These are phyloP conservation scores for Fusarium robinianum DNA, from an alignment of 2,329 filamentous ascomycete genomes.

Conservation along the genomic window DNA sequence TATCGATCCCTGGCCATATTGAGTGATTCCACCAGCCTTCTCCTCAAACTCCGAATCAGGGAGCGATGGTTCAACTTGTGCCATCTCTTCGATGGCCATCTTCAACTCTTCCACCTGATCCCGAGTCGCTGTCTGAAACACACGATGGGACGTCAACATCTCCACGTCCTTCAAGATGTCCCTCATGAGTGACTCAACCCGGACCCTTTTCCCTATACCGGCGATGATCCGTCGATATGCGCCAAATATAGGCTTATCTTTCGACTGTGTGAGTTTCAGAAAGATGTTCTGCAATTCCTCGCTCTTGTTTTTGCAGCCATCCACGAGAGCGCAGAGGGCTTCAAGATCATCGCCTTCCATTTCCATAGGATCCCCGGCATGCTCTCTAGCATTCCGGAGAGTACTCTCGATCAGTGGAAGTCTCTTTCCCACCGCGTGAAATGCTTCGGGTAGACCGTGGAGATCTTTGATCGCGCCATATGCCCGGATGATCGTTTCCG, in stretches of 20 bases:
- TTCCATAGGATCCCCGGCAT: not conserved
- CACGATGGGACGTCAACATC: not conserved
- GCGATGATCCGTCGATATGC: not conserved
- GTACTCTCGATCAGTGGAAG: not conserved
- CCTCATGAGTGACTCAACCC: not conserved
- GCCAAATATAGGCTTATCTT: not conserved
- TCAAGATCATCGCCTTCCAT: not conserved
- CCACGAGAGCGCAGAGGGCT: not conserved
- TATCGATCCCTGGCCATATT: not conserved
- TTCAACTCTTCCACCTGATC: constrained; percentile 1
- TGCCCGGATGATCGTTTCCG: not conserved
- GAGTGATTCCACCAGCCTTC: not conserved
- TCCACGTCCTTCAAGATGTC: not conserved
- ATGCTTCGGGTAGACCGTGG: not conserved
- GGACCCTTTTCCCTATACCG: not conserved
- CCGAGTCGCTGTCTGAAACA: constrained; percentile 2
- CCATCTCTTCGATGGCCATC: not conserved
- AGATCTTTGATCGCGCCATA: not conserved
- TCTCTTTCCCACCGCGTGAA: not conserved
- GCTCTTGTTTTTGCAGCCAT: not conserved
- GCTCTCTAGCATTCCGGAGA: not conserved
- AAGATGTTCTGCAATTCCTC: not conserved
- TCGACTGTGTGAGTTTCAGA: not conserved
- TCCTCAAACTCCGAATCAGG: constrained; percentile 1
- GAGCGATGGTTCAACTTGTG: not conserved